Percentiles rank a stretch among this genome's conserved stretches.
Conservation (phyloP, 2,329 filamentous ascomycete genomes). For the Exophiala spinifera region DNA sequence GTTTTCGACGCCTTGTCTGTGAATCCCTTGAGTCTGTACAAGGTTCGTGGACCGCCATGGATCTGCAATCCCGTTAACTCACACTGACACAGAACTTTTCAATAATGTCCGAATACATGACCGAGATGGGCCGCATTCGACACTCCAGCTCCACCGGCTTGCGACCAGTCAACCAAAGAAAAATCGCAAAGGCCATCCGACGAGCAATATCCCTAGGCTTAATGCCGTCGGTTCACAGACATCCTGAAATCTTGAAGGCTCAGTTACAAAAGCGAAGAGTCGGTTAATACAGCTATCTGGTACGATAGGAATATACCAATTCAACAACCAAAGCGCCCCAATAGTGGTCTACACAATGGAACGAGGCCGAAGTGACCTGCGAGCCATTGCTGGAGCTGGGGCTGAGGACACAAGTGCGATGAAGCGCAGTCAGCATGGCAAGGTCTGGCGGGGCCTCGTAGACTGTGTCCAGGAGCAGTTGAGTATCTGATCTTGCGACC, state of each 20-base stretch:
- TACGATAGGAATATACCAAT: too few relatives aligned
- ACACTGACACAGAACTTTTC: slow-evolving; percentile 71
- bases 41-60: slow-evolving; percentile 54
- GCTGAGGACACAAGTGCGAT: too few relatives aligned
- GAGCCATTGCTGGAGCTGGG: too few relatives aligned
- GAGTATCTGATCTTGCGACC: too few relatives aligned
- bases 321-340: too few relatives aligned
- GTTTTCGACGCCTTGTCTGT: slow-evolving; percentile 76
- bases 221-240: slow-evolving; percentile 84
- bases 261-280: background rate
- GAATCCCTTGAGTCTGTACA: slow-evolving; percentile 80
- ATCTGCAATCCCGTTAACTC: slow-evolving; percentile 14
- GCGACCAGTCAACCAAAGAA: slow-evolving; percentile 84
- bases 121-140: slow-evolving; percentile 79
- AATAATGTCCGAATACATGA: slow-evolving; percentile 85
- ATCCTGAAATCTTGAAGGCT: slow-evolving; percentile 71
- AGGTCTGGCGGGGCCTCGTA: too few relatives aligned
- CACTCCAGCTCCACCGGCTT: slow-evolving; percentile 73
- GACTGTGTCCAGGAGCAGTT: too few relatives aligned
- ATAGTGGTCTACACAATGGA: too few relatives aligned
- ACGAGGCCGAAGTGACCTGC: too few relatives aligned
- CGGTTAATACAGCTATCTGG: background rate
- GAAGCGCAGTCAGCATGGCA: too few relatives aligned
- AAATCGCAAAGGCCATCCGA: slow-evolving; percentile 87
- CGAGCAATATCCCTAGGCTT: slow-evolving; percentile 84